These are phyloP conservation scores for Apiospora aurea DNA, from an alignment of 2,329 filamentous ascomycete species.

Conservation along the genomic window DNA sequence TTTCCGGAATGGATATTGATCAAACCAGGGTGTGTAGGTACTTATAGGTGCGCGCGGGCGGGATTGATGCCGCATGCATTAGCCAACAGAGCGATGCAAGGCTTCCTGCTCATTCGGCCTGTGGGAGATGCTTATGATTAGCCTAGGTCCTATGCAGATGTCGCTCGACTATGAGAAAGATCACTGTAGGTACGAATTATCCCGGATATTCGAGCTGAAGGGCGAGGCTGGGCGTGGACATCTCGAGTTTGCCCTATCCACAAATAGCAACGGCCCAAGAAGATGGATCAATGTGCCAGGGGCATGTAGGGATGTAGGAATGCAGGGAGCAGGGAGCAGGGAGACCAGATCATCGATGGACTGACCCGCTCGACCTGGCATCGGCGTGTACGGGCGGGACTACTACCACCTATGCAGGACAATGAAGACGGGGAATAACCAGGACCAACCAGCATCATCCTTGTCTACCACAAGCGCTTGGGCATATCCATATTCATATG, in stretches of 20 bases:
- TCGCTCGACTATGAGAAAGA: not conserved
- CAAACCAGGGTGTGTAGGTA: not conserved
- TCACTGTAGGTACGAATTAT: not conserved
- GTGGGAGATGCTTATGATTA: not conserved
- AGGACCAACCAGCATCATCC: not conserved
- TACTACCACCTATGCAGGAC: not conserved
- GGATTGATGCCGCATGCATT: not conserved
- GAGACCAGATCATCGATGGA: not conserved
- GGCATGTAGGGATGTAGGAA: not conserved
- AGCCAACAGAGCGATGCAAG: not conserved
- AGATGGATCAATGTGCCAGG: not conserved
- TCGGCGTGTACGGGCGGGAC: not conserved
- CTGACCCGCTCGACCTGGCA: not conserved
- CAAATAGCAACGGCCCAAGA: not conserved
- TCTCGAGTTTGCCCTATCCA: not conserved
- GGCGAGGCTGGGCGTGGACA: not conserved
- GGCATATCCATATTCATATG: no score
- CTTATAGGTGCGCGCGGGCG: not conserved
- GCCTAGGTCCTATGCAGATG: not conserved
- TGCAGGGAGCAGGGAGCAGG: not conserved
- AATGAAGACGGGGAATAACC: not conserved
- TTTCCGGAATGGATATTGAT: not conserved
- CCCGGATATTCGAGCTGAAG: not conserved
- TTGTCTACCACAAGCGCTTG: not conserved
- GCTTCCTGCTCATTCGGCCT: not conserved